Evolutionary conservation across 1,284 basidiomycete genomes (phyloP).

Genomic region (Pseudozyma sp.): DNA sequence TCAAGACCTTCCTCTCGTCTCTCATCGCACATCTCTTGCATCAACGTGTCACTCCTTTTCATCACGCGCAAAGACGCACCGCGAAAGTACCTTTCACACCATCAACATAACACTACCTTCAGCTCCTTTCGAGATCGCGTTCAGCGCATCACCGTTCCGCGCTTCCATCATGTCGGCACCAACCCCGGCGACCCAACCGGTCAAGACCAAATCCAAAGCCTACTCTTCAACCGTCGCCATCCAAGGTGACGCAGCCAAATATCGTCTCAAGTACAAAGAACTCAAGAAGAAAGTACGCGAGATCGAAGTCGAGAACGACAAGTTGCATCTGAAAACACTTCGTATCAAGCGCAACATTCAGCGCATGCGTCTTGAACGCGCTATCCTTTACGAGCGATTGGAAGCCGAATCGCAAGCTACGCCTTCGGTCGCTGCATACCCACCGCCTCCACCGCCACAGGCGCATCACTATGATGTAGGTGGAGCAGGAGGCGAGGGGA

Average conservation of each 20-base stretch:
- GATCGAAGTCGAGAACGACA: conserved; percentile 90
- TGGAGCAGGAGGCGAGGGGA: neutral
- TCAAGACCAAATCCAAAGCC: conserved; percentile 65
- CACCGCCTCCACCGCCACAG: conserved; percentile 10
- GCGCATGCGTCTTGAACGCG: conserved; percentile 86
- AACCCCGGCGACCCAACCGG: conserved; percentile 42
- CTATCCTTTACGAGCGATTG: conserved; percentile 69
- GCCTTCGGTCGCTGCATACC: conserved; percentile 20
- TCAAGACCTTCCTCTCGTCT: neutral
- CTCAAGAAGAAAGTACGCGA: conserved; percentile 88
- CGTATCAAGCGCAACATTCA: conserved; percentile 86
- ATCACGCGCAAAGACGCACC: too few species aligned
- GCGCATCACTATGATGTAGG: conserved; percentile 22
- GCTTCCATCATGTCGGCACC: conserved; percentile 34
- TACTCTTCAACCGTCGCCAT: conserved; percentile 66
- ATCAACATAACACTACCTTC: neutral
- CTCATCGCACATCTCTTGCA: neutral
- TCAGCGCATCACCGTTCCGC: neutral
- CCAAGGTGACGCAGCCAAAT: conserved; percentile 81
- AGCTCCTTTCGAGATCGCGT: neutral
- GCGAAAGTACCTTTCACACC: neutral
- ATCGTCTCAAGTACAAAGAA: conserved; percentile 88
- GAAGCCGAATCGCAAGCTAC: conserved; percentile 52
- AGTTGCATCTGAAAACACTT: conserved; percentile 82
- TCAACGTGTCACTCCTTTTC: neutral